Evolutionary conservation across 306 rosid genomes (phyloP).

Genomic region (Coriaria nepalensis): DNA sequence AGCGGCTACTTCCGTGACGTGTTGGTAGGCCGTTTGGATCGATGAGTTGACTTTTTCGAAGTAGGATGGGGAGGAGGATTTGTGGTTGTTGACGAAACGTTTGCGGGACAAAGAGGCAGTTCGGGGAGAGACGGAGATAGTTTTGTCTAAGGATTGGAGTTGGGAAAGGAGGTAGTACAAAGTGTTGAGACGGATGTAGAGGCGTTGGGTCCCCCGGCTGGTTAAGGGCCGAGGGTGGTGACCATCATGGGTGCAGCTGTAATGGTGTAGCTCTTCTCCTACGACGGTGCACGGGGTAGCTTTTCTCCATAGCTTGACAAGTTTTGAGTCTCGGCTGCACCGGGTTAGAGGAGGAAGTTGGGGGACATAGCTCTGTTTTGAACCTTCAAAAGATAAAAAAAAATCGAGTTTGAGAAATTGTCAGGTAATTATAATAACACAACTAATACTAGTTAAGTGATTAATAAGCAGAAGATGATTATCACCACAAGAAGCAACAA

Average conservation of each 20-base stretch:
- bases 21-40: conserved; percentile 47
- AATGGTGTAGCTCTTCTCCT: conserved; percentile 21
- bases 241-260: conserved; percentile 33
- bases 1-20: conserved; percentile 84
- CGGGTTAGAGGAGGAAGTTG: conserved; percentile 76
- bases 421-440: not conserved
- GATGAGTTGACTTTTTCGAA: conserved; percentile 36
- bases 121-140: conserved; percentile 28
- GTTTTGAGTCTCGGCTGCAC: conserved; percentile 67
- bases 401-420: not conserved
- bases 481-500: conserved; percentile 80
- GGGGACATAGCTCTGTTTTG: conserved; percentile 72
- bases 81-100: conserved; percentile 20
- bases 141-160: conserved; percentile 47
- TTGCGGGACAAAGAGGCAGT: conserved; percentile 26
- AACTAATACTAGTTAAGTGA: not conserved
- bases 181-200: conserved; percentile 83
- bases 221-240: conserved; percentile 67
- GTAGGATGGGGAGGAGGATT: conserved; percentile 27
- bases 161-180: conserved; percentile 47
- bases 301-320: conserved; percentile 54
- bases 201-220: conserved; percentile 90
- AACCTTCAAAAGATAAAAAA: conserved; percentile 34
- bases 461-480: not conserved
- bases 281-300: conserved; percentile 48